A percentile compares a stretch with the other conserved stretches of the same genome.
Evolutionary conservation across 2,329 filamentous ascomycete genomes (phyloP).

Genomic region (Epichloe coenophiala): DNA sequence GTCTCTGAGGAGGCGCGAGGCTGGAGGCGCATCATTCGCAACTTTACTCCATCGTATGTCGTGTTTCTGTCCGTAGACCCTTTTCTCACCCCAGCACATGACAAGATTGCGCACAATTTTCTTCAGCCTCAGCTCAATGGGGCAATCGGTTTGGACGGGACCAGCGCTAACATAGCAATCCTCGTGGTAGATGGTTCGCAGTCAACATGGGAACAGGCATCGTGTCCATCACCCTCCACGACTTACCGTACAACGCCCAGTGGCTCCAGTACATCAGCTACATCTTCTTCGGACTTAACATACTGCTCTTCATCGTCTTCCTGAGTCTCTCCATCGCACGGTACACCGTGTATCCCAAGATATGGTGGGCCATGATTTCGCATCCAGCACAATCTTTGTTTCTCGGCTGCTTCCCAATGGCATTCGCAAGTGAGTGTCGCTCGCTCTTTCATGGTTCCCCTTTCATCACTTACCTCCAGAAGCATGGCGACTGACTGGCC

Average conservation of each 20-base stretch:
- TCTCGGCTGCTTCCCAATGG: constrained; percentile 56
- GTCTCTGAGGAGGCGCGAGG: constrained; percentile 18
- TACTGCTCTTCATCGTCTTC: constrained; percentile 42
- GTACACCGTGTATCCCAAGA: constrained; percentile 51
- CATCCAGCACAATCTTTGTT: constrained; percentile 57
- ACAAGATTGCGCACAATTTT: too few relatives aligned
- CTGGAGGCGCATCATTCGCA: constrained; percentile 33
- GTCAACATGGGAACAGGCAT: constrained; percentile 57
- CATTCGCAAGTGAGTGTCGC: constrained; percentile 40
- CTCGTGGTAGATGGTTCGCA: constrained; percentile 37
- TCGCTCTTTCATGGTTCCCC: neutral
- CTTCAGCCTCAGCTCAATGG: too few relatives aligned
- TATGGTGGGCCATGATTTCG: constrained; percentile 52
- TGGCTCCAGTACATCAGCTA: constrained; percentile 48
- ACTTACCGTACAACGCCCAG: constrained; percentile 43
- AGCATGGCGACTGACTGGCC: neutral
- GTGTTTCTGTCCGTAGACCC: neutral
- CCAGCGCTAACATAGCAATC: neutral
- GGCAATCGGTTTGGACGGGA: neutral
- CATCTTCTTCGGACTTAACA: constrained; percentile 46
- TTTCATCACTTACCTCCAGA: neutral
- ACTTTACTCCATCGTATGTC: constrained; percentile 41
- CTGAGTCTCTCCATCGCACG: constrained; percentile 40
- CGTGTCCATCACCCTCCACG: constrained; percentile 47
- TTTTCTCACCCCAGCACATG: neutral